Percentiles rank a stretch among this genome's conserved stretches.
Evolutionary conservation across 306 rosid genomes (phyloP).

Genomic region (Sphenostylis stenocarpa): DNA sequence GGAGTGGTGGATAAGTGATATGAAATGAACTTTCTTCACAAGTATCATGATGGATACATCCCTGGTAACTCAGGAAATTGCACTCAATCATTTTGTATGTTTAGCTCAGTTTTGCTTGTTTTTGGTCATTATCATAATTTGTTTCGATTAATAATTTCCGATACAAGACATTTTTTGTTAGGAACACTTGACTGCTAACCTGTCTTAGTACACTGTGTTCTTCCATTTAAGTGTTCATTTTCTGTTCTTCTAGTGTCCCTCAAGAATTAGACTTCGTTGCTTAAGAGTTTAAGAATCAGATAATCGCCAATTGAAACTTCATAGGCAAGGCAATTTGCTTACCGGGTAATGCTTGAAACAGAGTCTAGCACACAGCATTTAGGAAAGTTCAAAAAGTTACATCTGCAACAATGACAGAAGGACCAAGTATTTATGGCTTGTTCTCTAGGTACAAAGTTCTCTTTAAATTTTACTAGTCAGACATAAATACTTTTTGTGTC

Average conservation of each 20-base stretch:
- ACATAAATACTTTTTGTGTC: too few species aligned
- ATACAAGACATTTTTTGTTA: neutral
- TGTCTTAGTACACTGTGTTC: neutral
- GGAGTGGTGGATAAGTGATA: neutral
- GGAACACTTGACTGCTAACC: neutral
- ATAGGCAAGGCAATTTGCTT: neutral
- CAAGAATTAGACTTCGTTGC: neutral
- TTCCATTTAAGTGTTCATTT: neutral
- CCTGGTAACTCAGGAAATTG: neutral
- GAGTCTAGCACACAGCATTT: too few species aligned
- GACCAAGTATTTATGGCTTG: too few species aligned
- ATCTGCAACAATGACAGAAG: too few species aligned
- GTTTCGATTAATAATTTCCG: neutral
- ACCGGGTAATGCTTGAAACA: too few species aligned
- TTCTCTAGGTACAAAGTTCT: too few species aligned
- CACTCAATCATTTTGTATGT: neutral
- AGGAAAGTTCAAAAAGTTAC: too few species aligned
- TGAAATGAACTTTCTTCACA: neutral
- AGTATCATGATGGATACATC: neutral
- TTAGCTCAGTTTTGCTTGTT: neutral
- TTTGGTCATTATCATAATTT: neutral
- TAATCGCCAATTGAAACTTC: neutral
- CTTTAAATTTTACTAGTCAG: too few species aligned
- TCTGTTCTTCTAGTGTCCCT: neutral
- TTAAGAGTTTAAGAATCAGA: too few species aligned